Evolutionary conservation across 106 monocot species (phyloP), one percentile per base, ranked within the genome.

Genomic region (Posidonia australis): DNA sequence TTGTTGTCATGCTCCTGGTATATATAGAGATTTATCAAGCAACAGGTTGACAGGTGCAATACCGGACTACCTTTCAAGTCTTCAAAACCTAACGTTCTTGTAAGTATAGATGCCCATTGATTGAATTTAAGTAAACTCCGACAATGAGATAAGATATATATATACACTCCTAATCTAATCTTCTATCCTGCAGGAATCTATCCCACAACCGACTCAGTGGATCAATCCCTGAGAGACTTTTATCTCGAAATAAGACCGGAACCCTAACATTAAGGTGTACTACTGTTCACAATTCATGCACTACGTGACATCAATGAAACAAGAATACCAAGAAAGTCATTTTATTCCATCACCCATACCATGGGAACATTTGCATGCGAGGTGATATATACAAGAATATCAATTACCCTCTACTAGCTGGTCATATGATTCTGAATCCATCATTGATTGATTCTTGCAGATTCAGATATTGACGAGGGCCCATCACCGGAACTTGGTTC

Each of bases 401-500:
- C n/a, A n/a, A n/a, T n/a, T n/a, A n/a, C n/a, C n/a, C n/a, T n/a
- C n/a, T n/a, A n/a, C n/a, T n/a, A n/a, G 23, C 14, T 18, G 10
- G 21, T 21, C 36, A 32, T 22, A 44, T 19, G 2, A 18, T 18
- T 46, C 32, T 31, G 16, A 13, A 52, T 28, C 58, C n/a, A 29
- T 10, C 44, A 11, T n/a, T n/a, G n/a, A n/a, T n/a, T n/a, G n/a
- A n/a, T n/a, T n/a, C n/a, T 20, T 71, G 51, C 18, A 71, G 71
- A 61, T 30, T 19, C 46, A 71, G 29, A 27, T 51, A 46, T 52
- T 71, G 30, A 62, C 51, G 21, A 71, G 71, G 32, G 29, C 62
- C 17, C 71, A 71, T 51, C 71, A 71, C 30, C 61, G 51, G 25
- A 71, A 71, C 61, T 13, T 71, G 16, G 61, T 71, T 18, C 32